Base-by-base conservation (phyloP, 1,284 basidiomycete species). In the Melampsora larici-populina region DNA sequence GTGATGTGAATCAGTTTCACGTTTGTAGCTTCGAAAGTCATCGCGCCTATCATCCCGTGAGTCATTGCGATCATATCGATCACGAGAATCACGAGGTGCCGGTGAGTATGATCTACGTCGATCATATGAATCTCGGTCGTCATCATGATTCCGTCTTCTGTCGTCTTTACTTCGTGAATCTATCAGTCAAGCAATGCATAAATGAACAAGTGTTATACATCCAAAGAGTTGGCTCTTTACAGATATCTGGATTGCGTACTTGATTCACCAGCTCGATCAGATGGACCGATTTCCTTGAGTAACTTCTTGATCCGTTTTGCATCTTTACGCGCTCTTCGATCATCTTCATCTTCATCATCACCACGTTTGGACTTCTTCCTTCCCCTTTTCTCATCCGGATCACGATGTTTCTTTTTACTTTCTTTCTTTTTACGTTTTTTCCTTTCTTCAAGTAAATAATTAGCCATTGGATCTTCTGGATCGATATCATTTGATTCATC, bases 391-490 rank as follows among this genome's bases (percentile, higher is more conserved):
- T 67, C 21, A 31, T 31, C 63, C 31, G 17, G 2, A 43, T 78
- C 66, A 15, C 68, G 67, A 49, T 46, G 31, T 79, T 15, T 73
- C 68, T 73, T 63, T 29, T 77, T 48, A 70, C 65, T n/a, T 78
- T 79, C 36, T 73, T 78, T 78, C 33, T 80, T 72, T 80, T 79
- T 24, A 79, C 80, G 65, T 79, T 82, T 80, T 21, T 79, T 79
- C 11, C 78, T 74, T 62, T 81, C 79, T 60, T 80, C 78, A n/a
- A 82, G 81, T 55, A 86, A 81, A 84, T 93, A 98, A 79, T 93
- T 92, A 24, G 91, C 89, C 97, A 99, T 99, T 0, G 97, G 97
- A 85, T 99, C 97, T 82, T 98, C 94, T 5, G 92, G 91, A 84
- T 98, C 95, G 78, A 95, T 91, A 89, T 87, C 67, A 21, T 86